These are phyloP conservation scores for Coniochaeta sp. DNA, from an alignment of 2,329 filamentous ascomycete genomes.

Conservation along the genomic window DNA sequence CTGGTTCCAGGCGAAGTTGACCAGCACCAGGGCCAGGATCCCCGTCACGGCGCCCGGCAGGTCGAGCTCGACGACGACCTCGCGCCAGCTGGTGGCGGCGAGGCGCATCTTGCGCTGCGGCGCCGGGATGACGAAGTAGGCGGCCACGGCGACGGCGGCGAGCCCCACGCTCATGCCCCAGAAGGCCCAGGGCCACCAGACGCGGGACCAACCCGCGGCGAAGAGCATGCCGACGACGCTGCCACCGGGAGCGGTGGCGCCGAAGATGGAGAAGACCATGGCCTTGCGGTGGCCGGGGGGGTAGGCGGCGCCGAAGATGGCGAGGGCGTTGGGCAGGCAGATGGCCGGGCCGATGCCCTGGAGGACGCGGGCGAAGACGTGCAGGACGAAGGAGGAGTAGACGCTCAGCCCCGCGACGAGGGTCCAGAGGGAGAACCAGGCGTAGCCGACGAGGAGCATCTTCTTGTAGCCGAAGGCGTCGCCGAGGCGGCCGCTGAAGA, in stretches of 20 bases:
- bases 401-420: constrained; percentile 28
- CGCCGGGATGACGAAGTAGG: constrained; percentile 10
- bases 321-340: constrained; percentile 47
- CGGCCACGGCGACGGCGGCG: constrained; percentile 14
- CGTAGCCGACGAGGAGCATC: constrained; percentile 32
- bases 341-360: constrained; percentile 49
- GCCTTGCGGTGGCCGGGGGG: constrained; percentile 24
- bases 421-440: constrained; percentile 33
- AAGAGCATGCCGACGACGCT: constrained; percentile 20
- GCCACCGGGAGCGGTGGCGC: constrained; percentile 21
- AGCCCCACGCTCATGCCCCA: constrained; percentile 17
- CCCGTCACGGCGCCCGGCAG: constrained; percentile 24
- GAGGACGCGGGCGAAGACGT: constrained; percentile 39
- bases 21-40: constrained; percentile 41
- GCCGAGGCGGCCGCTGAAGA: constrained; percentile 37
- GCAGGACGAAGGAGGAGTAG: constrained; percentile 23
- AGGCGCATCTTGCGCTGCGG: constrained; percentile 4
- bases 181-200: constrained; percentile 24
- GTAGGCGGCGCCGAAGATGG: constrained; percentile 47
- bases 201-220: constrained; percentile 17
- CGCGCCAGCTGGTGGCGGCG: constrained; percentile 6
- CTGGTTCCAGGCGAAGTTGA: constrained; percentile 56
- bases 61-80: constrained; percentile 13
- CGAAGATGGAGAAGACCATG: constrained; percentile 26
- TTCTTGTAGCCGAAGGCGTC: constrained; percentile 38